Percentiles rank a stretch among this genome's conserved stretches.
phyloP scores from a whole-genome alignment of 805 yeast genomes.

The Priceomyces castillae region DNA sequence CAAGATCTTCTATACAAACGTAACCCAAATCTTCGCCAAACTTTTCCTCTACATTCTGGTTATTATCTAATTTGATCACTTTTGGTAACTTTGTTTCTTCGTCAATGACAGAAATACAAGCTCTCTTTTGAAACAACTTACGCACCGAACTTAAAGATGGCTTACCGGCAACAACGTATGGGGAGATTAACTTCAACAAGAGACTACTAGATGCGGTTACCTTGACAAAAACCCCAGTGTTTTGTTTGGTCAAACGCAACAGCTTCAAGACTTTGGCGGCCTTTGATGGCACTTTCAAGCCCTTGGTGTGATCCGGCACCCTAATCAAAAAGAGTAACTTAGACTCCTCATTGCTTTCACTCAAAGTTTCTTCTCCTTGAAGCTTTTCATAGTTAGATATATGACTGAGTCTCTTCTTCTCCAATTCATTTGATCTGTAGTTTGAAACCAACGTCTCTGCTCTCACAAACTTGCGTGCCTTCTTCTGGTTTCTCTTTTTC shows the following conservation, averaged over 20 bases:
- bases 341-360: slow-evolving; percentile 27
- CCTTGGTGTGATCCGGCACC: slow-evolving; percentile 56
- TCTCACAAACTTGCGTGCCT: slow-evolving; percentile 59
- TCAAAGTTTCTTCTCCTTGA: slow-evolving; percentile 40
- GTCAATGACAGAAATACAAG: slow-evolving; percentile 46
- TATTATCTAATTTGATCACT: slow-evolving; percentile 61
- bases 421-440: slow-evolving; percentile 63
- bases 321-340: slow-evolving; percentile 65
- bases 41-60: slow-evolving; percentile 69
- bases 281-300: slow-evolving; percentile 64
- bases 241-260: slow-evolving; percentile 55
- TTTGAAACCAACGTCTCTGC: slow-evolving; percentile 73
- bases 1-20: slow-evolving; percentile 77
- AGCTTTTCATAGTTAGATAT: slow-evolving; percentile 51
- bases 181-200: slow-evolving; percentile 63
- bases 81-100: slow-evolving; percentile 23
- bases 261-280: slow-evolving; percentile 57
- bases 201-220: slow-evolving; percentile 58
- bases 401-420: slow-evolving; percentile 63
- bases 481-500: slow-evolving; percentile 40
- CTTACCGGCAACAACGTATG: slow-evolving; percentile 69
- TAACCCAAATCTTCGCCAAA: slow-evolving; percentile 58
- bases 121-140: slow-evolving; percentile 74
- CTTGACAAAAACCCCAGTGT: slow-evolving; percentile 73
- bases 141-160: slow-evolving; percentile 75